Conservation (phyloP, 2,329 filamentous ascomycete species). For the Neonectria neomacrospora region DNA sequence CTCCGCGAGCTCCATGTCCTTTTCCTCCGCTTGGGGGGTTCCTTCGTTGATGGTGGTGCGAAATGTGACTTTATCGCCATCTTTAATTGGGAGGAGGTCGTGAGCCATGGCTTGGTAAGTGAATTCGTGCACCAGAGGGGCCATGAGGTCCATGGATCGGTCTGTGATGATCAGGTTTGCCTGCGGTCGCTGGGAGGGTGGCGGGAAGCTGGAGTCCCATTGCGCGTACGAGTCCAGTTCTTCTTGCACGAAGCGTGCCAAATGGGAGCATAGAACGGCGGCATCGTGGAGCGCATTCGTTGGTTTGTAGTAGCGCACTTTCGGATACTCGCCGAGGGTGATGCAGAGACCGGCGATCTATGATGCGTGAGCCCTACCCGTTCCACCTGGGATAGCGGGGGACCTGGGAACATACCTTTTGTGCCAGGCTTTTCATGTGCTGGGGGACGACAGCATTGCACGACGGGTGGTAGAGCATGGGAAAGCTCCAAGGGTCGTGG, state of each 20-base stretch:
- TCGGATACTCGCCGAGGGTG: conserved; percentile 91
- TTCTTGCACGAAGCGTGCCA: conserved; percentile 91
- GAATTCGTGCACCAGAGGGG: conserved; percentile 93
- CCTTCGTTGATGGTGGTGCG: conserved; percentile 83
- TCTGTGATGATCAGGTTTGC: conserved; percentile 89
- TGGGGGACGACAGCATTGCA: conserved; percentile 86
- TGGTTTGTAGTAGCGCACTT: conserved; percentile 90
- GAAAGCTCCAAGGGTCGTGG: conserved; percentile 95
- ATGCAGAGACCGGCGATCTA: conserved; percentile 76
- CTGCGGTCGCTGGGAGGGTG: conserved; percentile 79
- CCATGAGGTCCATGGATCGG: conserved; percentile 89
- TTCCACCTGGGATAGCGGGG: not conserved
- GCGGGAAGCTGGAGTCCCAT: conserved; percentile 85
- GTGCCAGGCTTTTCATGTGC: conserved; percentile 86
- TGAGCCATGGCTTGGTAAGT: conserved; percentile 99
- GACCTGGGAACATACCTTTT: conserved; percentile 73
- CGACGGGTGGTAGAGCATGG: conserved; percentile 87
- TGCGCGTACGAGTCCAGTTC: conserved; percentile 91
- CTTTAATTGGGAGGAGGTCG: conserved; percentile 88
- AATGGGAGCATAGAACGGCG: conserved; percentile 83
- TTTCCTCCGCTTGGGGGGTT: conserved; percentile 75
- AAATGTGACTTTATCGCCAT: conserved; percentile 89
- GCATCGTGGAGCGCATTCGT: conserved; percentile 83
- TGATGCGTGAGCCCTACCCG: conserved; percentile 14
- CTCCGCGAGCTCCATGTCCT: conserved; percentile 91